These are phyloP conservation scores for Hysterangium stoloniferum DNA, from an alignment of 768 basidiomycete species.

Conservation along the genomic window DNA sequence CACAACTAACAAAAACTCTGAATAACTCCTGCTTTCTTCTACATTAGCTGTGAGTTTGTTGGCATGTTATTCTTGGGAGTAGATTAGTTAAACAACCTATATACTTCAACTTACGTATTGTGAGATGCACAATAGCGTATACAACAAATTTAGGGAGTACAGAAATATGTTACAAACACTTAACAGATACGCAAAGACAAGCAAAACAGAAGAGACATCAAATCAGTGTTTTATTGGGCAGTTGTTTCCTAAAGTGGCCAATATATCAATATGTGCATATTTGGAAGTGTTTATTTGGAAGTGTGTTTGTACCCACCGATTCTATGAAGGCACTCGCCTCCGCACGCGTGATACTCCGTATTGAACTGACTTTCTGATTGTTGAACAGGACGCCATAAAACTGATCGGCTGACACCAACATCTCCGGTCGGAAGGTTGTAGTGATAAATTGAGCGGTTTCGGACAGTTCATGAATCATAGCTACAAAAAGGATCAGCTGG, in stretches of 20 bases:
- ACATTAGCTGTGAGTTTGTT: too few relatives aligned
- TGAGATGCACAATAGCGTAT: not conserved
- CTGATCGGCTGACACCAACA: slow-evolving; percentile 92
- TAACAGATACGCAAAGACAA: not conserved
- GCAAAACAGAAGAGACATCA: not conserved
- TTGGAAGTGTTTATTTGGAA: too few relatives aligned
- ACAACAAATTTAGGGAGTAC: not conserved
- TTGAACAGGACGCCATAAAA: slow-evolving; percentile 97
- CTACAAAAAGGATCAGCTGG: slow-evolving; percentile 26
- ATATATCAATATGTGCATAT: not conserved
- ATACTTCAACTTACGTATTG: too few relatives aligned
- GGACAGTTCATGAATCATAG: slow-evolving; percentile 91
- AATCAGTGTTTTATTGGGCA: not conserved
- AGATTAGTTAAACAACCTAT: too few relatives aligned
- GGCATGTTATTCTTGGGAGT: too few relatives aligned
- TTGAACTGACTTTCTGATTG: slow-evolving; percentile 89
- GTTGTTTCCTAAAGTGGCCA: slow-evolving; percentile 1
- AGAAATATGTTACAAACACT: not conserved
- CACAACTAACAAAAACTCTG: too few relatives aligned
- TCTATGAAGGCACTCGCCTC: slow-evolving; percentile 95
- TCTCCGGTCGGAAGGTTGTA: slow-evolving; percentile 96
- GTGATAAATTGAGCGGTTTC: slow-evolving; percentile 92
- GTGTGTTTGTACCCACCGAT: slow-evolving; percentile 8
- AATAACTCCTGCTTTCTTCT: too few relatives aligned
- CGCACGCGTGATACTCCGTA: slow-evolving; percentile 78